A percentile compares a stretch with the other conserved stretches of the same genome.
Evolutionary conservation across 208 protist species (phyloP).

Genomic region (Crithidia sp.): DNA sequence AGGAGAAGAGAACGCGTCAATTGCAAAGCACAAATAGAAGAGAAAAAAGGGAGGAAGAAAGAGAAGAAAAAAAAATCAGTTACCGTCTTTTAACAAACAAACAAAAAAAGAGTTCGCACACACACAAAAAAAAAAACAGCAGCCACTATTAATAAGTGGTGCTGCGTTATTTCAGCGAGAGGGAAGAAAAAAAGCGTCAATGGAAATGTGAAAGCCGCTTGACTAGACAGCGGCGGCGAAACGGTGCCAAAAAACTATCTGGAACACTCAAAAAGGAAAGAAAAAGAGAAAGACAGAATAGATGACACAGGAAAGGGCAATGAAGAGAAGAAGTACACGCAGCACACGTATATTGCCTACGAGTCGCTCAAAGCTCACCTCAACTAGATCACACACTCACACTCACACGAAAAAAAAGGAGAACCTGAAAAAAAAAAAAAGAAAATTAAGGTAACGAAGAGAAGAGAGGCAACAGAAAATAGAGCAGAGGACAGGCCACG

Average conservation of each 20-base stretch:
- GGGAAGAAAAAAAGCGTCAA: not conserved
- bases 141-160: too few species aligned
- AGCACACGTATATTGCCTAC: too few species aligned
- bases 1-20: not conserved
- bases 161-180: not conserved
- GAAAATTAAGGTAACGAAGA: not conserved
- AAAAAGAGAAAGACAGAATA: too few species aligned
- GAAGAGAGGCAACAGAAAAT: not conserved
- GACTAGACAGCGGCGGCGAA: too few species aligned
- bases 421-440: constrained; percentile 5
- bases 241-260: too few species aligned
- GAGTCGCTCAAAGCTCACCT: too few species aligned
- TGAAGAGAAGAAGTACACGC: too few species aligned
- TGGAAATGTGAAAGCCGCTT: too few species aligned
- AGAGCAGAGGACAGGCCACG: too few species aligned
- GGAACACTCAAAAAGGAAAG: too few species aligned
- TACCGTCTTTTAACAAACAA: not conserved
- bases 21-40: not conserved
- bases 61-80: not conserved
- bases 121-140: not conserved
- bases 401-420: not conserved
- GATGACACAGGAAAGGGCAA: too few species aligned
- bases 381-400: too few species aligned
- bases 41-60: not conserved
- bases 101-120: not conserved